Evolutionary conservation across 2,329 filamentous ascomycete species (phyloP).

Genomic region (Teratosphaeria pseudoeucalypti): DNA sequence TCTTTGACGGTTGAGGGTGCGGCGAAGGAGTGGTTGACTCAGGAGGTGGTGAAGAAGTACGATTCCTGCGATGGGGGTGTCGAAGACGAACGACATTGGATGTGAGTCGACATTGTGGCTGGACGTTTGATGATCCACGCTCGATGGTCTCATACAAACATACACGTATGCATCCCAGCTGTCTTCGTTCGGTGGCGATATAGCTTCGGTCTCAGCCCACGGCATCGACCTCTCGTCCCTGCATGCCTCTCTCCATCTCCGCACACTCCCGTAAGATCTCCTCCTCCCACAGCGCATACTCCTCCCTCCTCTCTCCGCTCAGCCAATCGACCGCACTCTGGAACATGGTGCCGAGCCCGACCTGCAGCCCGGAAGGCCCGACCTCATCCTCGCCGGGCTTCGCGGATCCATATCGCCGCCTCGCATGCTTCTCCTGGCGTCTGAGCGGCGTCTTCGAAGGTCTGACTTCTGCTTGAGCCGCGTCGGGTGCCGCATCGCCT

Average conservation of each 20-base stretch:
- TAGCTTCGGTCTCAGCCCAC: background rate
- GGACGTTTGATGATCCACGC: too few species aligned
- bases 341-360: conserved; percentile 56
- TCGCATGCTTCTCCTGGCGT: conserved; percentile 25
- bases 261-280: conserved; percentile 31
- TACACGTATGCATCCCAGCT: background rate
- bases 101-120: too few species aligned
- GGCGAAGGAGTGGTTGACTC: too few species aligned
- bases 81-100: too few species aligned
- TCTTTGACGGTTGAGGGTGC: too few species aligned
- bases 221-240: background rate
- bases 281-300: conserved; percentile 56
- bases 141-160: too few species aligned
- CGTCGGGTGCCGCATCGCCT: conserved; percentile 33
- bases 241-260: conserved; percentile 29
- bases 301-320: conserved; percentile 49
- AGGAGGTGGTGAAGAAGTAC: too few species aligned
- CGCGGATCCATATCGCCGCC: background rate
- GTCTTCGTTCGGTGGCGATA: background rate
- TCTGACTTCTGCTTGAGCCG: conserved; percentile 25
- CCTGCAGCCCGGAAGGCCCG: conserved; percentile 27
- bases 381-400: conserved; percentile 8
- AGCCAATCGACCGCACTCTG: conserved; percentile 65
- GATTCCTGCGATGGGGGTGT: too few species aligned
- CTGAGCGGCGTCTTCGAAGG: conserved; percentile 24